phyloP scores from a whole-genome alignment of 805 yeast species.

The Metschnikowia gruessii region DNA sequence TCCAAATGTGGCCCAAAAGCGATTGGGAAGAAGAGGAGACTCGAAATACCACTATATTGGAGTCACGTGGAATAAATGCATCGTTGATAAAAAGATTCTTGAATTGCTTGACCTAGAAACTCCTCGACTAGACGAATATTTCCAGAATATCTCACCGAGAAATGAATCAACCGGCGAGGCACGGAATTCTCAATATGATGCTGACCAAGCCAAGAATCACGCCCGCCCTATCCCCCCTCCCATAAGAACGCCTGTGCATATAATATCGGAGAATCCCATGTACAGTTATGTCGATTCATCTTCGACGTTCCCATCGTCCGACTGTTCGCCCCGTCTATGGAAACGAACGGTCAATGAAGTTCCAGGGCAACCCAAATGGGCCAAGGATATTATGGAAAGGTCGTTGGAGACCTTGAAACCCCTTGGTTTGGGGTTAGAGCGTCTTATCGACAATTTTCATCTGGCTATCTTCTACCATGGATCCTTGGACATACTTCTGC shows the following conservation, averaged over 20 bases:
- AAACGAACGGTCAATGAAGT: neutral
- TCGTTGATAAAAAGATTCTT: slow-evolving; percentile 30
- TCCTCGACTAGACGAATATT: slow-evolving; percentile 29
- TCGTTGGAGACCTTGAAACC: neutral
- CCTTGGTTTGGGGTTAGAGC: neutral
- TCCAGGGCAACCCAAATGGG: slow-evolving; percentile 3
- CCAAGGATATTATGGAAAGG: neutral
- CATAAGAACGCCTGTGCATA: no score
- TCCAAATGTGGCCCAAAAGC: no score
- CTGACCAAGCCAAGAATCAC: no score
- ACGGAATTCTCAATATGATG: no score
- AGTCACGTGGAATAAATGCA: slow-evolving; percentile 37
- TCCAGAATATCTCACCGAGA: slow-evolving; percentile 11
- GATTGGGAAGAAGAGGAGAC: no score
- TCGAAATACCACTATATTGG: slow-evolving; percentile 36
- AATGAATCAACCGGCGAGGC: no score
- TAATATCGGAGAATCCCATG: neutral
- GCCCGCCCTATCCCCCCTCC: no score
- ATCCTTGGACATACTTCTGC: neutral
- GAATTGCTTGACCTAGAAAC: slow-evolving; percentile 34
- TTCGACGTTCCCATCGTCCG: slow-evolving; percentile 1
- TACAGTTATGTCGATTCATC: slow-evolving; percentile 6
- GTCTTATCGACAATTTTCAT: neutral
- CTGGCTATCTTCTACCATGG: neutral
- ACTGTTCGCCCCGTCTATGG: slow-evolving; percentile 10